phyloP scores from a whole-genome alignment of 2,329 filamentous ascomycete species.

The Chaetomium olivaceum region DNA sequence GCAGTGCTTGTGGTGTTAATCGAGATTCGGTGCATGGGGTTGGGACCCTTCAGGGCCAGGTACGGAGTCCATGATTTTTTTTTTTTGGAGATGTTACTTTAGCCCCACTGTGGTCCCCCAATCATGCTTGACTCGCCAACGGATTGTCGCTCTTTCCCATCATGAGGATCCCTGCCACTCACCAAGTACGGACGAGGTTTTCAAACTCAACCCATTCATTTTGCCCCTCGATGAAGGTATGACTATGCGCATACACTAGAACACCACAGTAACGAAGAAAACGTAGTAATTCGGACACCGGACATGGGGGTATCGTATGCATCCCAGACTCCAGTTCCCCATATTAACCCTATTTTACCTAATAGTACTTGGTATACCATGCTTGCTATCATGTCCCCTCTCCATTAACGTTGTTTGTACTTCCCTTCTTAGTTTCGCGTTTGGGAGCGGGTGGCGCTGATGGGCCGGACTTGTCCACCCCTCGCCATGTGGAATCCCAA shows the following conservation, averaged over 20 bases:
- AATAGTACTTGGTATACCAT: neutral
- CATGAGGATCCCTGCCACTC: neutral
- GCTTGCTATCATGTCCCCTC: neutral
- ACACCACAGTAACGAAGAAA: neutral
- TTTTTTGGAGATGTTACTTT: neutral
- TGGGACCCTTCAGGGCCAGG: neutral
- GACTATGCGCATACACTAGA: neutral
- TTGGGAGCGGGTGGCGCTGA: constrained; percentile 37
- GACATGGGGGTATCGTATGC: constrained; percentile 1
- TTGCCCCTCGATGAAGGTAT: neutral
- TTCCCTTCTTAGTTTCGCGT: neutral
- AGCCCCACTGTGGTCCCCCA: neutral
- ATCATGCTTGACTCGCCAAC: neutral
- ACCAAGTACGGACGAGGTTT: too few relatives aligned
- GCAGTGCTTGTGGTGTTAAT: neutral
- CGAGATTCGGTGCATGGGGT: neutral
- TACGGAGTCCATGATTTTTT: neutral
- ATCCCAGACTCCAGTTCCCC: neutral
- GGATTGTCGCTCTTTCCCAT: neutral
- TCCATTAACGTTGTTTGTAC: neutral
- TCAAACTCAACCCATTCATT: neutral
- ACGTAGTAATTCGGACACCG: neutral
- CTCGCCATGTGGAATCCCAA: constrained; percentile 51
- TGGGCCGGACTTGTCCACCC: constrained; percentile 56
- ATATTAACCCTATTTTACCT: neutral